Conservation (phyloP, 2,329 filamentous ascomycete species). For the Fusarium pseudonygamai region DNA sequence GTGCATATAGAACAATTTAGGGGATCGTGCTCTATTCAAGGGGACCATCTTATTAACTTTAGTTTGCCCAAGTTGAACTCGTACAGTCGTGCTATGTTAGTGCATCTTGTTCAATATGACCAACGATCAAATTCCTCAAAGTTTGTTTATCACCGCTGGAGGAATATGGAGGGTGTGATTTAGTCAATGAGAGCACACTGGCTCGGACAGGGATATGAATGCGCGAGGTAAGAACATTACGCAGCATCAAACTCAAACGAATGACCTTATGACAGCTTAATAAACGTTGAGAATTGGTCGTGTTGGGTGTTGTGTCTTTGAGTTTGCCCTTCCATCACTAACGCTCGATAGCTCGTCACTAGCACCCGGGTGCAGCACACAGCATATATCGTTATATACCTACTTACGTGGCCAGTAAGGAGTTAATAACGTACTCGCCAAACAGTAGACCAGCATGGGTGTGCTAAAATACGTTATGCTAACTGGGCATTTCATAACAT, state of each 20-base stretch:
- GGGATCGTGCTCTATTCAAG: not conserved
- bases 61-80: not conserved
- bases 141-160: not conserved
- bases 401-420: not conserved
- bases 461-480: not conserved
- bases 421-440: not conserved
- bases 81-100: not conserved
- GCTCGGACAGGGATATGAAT: not conserved
- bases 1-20: slow-evolving; percentile 33
- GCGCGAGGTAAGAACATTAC: not conserved
- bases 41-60: not conserved
- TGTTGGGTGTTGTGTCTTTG: not conserved
- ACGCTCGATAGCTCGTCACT: slow-evolving; percentile 5
- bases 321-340: slow-evolving; percentile 14
- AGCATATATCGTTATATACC: not conserved
- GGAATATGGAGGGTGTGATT: not conserved
- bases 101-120: not conserved
- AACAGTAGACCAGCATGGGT: not conserved
- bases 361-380: not conserved
- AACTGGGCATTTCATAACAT: not conserved
- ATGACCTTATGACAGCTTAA: not conserved
- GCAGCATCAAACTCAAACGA: not conserved
- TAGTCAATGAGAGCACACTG: not conserved
- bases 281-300: not conserved
- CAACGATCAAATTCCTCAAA: not conserved